A percentile compares a stretch with the other conserved stretches of the same genome.
Evolutionary conservation across 306 rosid genomes (phyloP).

Genomic region (Geum urbanum): DNA sequence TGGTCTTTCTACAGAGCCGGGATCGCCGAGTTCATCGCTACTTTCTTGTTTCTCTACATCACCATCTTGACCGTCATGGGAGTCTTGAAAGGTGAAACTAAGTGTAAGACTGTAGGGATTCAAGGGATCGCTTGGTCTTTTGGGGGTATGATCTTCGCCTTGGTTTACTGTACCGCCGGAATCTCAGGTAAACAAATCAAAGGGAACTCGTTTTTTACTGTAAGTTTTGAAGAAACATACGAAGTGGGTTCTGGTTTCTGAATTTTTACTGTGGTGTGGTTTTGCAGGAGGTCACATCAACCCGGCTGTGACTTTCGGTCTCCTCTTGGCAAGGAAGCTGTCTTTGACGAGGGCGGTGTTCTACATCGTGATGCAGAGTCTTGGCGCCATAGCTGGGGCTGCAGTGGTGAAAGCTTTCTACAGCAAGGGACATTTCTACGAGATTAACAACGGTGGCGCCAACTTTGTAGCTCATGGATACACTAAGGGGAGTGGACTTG

Average conservation of each 20-base stretch:
- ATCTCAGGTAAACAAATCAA: conserved; percentile 53
- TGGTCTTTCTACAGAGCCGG: conserved; percentile 69
- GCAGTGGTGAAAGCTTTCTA: conserved; percentile 51
- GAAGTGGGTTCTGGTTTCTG: background rate
- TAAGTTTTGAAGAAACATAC: no score
- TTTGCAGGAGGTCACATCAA: conserved; percentile 50
- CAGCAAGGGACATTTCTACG: background rate
- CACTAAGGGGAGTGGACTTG: conserved; percentile 70
- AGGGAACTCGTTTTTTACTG: no score
- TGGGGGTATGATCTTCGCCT: conserved; percentile 92
- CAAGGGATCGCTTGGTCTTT: conserved; percentile 83
- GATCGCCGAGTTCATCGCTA: conserved; percentile 57
- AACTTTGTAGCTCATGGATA: conserved; percentile 61
- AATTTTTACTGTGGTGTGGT: background rate
- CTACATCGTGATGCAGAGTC: conserved; percentile 78
- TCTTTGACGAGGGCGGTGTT: conserved; percentile 75
- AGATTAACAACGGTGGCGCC: conserved; percentile 49
- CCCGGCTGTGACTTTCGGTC: conserved; percentile 73
- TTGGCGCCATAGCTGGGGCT: conserved; percentile 73
- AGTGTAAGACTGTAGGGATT: conserved; percentile 57
- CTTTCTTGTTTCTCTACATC: conserved; percentile 52
- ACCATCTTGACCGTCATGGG: conserved; percentile 57
- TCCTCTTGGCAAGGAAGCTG: conserved; percentile 76
- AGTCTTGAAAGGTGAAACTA: conserved; percentile 11
- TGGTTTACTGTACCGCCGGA: conserved; percentile 92